These are phyloP conservation scores for Candida nitratophila DNA, from an alignment of 805 yeast genomes.

Conservation along the genomic window DNA sequence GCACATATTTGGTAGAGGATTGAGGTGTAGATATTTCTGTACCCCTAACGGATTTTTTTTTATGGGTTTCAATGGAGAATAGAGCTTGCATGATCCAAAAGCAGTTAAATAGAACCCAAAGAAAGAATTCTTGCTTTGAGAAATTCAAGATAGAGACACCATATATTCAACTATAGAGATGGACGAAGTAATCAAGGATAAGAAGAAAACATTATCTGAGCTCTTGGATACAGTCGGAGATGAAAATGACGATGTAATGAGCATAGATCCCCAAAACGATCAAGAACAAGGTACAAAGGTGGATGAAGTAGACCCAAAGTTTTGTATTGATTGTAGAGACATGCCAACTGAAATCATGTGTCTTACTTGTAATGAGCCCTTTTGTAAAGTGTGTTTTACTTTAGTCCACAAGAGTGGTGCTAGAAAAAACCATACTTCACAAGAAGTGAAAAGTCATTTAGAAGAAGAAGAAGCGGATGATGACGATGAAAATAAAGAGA, in stretches of 20 bases:
- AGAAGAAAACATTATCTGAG: slow-evolving; percentile 17
- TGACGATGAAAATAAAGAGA: slow-evolving; percentile 8
- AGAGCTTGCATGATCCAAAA: too few species aligned
- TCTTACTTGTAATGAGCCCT: slow-evolving; percentile 54
- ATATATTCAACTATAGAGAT: background rate
- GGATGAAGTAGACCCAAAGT: slow-evolving; percentile 23
- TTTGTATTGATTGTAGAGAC: slow-evolving; percentile 68
- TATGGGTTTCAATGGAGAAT: too few species aligned
- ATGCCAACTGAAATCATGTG: slow-evolving; percentile 65
- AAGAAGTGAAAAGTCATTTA: slow-evolving; percentile 13
- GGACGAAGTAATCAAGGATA: background rate
- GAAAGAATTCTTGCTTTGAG: too few species aligned
- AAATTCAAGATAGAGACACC: too few species aligned
- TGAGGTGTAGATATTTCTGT: too few species aligned
- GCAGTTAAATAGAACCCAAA: too few species aligned
- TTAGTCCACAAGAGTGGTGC: slow-evolving; percentile 67
- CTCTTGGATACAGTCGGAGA: slow-evolving; percentile 18
- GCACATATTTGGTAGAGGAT: too few species aligned
- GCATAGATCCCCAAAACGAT: slow-evolving; percentile 1
- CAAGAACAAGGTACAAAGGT: slow-evolving; percentile 1
- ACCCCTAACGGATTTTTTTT: too few species aligned
- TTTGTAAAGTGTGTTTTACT: slow-evolving; percentile 63
- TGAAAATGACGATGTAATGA: slow-evolving; percentile 4
- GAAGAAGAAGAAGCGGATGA: slow-evolving; percentile 11
- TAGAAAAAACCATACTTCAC: slow-evolving; percentile 37